These are phyloP conservation scores for Auricularia cornea DNA, from an alignment of 768 basidiomycete genomes.

Conservation along the genomic window DNA sequence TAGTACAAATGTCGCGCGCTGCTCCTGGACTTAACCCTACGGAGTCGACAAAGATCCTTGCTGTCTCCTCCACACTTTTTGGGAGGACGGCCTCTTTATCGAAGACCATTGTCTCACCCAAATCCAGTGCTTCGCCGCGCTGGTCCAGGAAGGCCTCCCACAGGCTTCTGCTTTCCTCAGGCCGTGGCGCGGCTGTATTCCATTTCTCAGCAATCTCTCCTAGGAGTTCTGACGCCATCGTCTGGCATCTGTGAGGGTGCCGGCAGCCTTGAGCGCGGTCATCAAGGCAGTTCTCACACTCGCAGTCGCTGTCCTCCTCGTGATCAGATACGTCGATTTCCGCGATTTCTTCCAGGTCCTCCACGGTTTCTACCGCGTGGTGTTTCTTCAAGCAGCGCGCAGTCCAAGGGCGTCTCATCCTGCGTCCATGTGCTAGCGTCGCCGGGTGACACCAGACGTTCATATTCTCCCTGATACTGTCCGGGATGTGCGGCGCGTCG, in stretches of 20 bases:
- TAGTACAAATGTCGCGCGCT: no score
- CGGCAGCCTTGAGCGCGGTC: background rate
- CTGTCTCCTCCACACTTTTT: no score
- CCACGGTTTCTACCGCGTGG: background rate
- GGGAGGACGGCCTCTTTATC: no score
- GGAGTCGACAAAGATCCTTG: no score
- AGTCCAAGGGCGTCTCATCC: no score
- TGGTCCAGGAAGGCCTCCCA: no score
- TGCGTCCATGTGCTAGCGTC: background rate
- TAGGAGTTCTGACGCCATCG: background rate
- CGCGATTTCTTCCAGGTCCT: background rate
- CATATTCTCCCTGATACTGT: background rate
- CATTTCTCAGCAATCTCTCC: background rate
- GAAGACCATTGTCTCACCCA: no score
- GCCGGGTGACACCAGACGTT: background rate
- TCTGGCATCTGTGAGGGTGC: background rate
- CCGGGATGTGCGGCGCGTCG: no score
- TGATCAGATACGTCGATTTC: background rate
- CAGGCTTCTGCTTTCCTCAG: no score
- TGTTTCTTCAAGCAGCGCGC: background rate
- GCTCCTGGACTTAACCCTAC: no score
- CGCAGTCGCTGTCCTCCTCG: background rate
- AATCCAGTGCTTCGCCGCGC: no score
- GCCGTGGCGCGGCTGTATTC: background rate
- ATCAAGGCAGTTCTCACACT: background rate